Evolutionary conservation across 163 green algal genomes (phyloP).

Genomic region (Volvox carteri): DNA sequence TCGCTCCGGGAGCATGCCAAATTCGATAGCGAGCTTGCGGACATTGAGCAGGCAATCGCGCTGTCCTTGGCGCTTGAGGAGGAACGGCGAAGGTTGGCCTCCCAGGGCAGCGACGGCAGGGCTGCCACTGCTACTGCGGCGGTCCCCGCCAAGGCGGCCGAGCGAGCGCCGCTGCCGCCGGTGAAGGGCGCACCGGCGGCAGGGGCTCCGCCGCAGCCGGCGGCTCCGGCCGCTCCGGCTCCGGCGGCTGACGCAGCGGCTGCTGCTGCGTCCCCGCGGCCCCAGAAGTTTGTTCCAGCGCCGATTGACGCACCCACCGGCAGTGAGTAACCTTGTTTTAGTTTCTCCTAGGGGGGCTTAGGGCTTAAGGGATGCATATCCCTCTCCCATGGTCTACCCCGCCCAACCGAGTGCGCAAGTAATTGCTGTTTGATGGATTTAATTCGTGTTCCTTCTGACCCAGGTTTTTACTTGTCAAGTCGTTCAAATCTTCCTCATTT

Average conservation of each 20-base stretch:
- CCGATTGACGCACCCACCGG: slow-evolving; percentile 40
- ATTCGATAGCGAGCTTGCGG: slow-evolving; percentile 61
- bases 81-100: slow-evolving; percentile 54
- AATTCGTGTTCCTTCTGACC: too few species aligned
- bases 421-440: too few species aligned
- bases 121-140: not conserved
- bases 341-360: too few species aligned
- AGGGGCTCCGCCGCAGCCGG: not conserved
- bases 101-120: not conserved
- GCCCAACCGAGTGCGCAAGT: too few species aligned
- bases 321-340: slow-evolving; percentile 19
- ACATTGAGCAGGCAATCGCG: slow-evolving; percentile 65
- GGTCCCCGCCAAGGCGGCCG: not conserved
- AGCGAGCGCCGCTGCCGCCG: not conserved
- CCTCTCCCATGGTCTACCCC: too few species aligned
- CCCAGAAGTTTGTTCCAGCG: slow-evolving; percentile 35
- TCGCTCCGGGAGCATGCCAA: slow-evolving; percentile 49
- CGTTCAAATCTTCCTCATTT: too few species aligned
- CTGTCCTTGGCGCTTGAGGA: slow-evolving; percentile 62
- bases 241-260: not conserved
- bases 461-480: too few species aligned
- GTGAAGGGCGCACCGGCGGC: not conserved
- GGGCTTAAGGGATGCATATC: too few species aligned
- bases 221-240: not conserved
- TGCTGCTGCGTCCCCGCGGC: not conserved